Evolutionary conservation across 257 asterid species (phyloP).

Genomic region (Nicotiana otophora): DNA sequence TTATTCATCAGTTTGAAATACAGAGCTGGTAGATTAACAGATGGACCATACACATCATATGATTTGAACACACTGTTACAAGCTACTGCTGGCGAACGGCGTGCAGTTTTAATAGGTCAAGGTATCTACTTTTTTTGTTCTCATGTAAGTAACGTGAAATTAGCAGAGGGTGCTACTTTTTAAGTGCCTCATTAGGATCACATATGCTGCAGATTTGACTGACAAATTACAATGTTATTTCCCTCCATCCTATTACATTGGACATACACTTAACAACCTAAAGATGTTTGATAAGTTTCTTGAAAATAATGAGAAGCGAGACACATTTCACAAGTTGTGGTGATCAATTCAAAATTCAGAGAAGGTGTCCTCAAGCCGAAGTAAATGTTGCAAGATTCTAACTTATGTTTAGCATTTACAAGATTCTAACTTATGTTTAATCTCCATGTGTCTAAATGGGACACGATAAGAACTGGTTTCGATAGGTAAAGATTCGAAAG

Average conservation of each 20-base stretch:
- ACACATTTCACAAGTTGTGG: neutral
- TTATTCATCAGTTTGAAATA: neutral
- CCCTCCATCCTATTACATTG: neutral
- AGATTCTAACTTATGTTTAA: neutral
- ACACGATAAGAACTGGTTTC: neutral
- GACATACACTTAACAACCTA: neutral
- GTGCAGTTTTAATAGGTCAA: slow-evolving; percentile 85
- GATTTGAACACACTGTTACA: slow-evolving; percentile 86
- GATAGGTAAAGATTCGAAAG: neutral
- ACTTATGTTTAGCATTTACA: too few relatives aligned
- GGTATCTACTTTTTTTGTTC: slow-evolving; percentile 33
- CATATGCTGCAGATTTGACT: neutral
- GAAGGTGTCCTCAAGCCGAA: neutral
- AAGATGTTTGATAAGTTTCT: neutral
- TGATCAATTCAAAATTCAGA: neutral
- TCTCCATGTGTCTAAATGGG: neutral
- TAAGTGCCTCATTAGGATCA: neutral
- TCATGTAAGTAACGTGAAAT: neutral
- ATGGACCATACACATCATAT: slow-evolving; percentile 95
- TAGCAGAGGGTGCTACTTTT: neutral
- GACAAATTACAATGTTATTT: neutral
- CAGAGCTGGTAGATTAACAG: slow-evolving; percentile 92
- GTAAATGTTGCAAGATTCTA: neutral
- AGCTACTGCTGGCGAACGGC: slow-evolving; percentile 98
- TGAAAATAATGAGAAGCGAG: neutral